Conservation (phyloP, 345 rosid species). For the Rhodamnia argentea region DNA sequence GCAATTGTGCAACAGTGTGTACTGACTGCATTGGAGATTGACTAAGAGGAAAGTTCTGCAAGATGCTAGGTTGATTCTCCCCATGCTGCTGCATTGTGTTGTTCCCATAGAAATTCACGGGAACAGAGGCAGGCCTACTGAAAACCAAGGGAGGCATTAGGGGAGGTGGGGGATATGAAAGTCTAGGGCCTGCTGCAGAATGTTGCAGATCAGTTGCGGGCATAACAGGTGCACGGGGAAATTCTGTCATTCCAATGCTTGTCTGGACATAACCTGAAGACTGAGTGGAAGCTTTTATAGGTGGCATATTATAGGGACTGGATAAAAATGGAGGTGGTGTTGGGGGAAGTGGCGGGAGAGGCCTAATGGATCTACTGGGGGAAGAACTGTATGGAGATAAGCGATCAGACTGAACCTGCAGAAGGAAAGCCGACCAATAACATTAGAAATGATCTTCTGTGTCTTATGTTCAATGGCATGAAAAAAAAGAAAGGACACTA, state of each 20-base stretch:
- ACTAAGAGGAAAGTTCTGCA: slow-evolving; percentile 42
- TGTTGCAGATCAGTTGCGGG: slow-evolving; percentile 39
- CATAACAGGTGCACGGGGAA: slow-evolving; percentile 24
- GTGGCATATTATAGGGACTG: slow-evolving; percentile 49
- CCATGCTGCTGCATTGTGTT: slow-evolving; percentile 40
- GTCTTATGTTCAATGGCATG: not conserved
- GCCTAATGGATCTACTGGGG: slow-evolving; percentile 66
- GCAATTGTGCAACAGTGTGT: slow-evolving; percentile 50
- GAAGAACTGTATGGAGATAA: slow-evolving; percentile 30
- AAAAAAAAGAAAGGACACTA: not conserved
- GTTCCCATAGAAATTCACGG: slow-evolving; percentile 45
- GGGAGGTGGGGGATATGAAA: slow-evolving; percentile 54
- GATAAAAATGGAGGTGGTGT: slow-evolving; percentile 81
- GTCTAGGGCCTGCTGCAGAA: slow-evolving; percentile 45
- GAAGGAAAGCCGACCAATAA: not conserved
- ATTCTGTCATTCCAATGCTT: slow-evolving; percentile 43
- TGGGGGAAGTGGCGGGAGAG: slow-evolving; percentile 78
- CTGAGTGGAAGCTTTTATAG: slow-evolving; percentile 45
- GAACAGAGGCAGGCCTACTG: slow-evolving; percentile 56
- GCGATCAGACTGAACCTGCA: slow-evolving; percentile 56
- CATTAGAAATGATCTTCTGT: not conserved
- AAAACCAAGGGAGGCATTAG: slow-evolving; percentile 60
- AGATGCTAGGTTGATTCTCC: slow-evolving; percentile 34
- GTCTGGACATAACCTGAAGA: slow-evolving; percentile 46
- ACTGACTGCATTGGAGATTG: slow-evolving; percentile 48